A percentile compares a stretch with the other conserved stretches of the same genome.
Conservation (phyloP, 306 rosid species). For the Hylodesmum podocarpum region DNA sequence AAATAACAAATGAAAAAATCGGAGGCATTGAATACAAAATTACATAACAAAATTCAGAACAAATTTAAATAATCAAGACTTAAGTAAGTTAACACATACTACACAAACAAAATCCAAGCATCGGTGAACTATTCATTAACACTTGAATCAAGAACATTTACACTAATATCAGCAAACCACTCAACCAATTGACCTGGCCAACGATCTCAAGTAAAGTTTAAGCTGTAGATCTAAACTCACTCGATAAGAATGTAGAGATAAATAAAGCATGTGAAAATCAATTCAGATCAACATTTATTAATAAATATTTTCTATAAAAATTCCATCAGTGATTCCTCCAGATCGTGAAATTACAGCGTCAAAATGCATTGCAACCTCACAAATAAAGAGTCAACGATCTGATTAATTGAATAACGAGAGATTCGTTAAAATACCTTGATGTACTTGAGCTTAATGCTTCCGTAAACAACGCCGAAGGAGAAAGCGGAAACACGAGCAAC, state of each 20-base stretch:
- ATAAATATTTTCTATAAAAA: background rate
- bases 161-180: background rate
- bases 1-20: background rate
- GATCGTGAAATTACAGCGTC: background rate
- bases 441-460: constrained; percentile 75
- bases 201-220: background rate
- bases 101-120: background rate
- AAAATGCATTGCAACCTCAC: background rate
- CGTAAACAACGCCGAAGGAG: constrained; percentile 81
- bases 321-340: background rate
- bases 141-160: background rate
- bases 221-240: background rate
- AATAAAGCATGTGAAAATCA: background rate
- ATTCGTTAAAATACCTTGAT: constrained; percentile 57
- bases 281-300: background rate
- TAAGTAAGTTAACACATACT: background rate
- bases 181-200: background rate
- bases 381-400: background rate
- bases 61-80: background rate
- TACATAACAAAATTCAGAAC: background rate
- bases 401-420: background rate
- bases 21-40: background rate
- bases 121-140: background rate
- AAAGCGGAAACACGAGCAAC: constrained; percentile 93
- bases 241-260: background rate